Percentiles rank a stretch among this genome's conserved stretches.
These are phyloP conservation scores for Coemansia sp. DNA, from an alignment of 192 early-diverging fungal genomes.

Conservation along the genomic window DNA sequence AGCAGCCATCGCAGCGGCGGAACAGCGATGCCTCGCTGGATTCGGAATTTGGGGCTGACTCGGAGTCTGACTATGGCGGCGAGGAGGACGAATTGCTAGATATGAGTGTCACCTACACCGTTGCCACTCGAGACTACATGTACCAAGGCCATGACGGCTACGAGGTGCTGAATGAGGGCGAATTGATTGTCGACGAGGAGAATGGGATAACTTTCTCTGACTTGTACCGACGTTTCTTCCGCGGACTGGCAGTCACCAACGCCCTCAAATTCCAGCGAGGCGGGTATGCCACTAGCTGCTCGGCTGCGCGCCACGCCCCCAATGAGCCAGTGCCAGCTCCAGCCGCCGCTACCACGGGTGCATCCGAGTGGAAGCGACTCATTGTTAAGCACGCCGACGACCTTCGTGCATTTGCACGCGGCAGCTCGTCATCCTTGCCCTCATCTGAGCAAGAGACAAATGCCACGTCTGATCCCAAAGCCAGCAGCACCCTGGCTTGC, in stretches of 20 bases:
- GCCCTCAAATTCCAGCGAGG: constrained; percentile 51
- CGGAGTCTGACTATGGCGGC: constrained; percentile 33
- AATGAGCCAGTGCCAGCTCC: background rate
- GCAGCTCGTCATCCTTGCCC: background rate
- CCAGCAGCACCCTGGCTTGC: constrained; percentile 13
- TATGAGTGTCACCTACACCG: constrained; percentile 51
- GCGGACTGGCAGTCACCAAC: constrained; percentile 64
- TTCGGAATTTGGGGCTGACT: constrained; percentile 27
- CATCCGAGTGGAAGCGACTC: constrained; percentile 30
- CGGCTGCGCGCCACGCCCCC: constrained; percentile 13
- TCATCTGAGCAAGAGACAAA: background rate
- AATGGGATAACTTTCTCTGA: constrained; percentile 62
- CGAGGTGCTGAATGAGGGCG: constrained; percentile 44
- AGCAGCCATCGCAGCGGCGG: background rate
- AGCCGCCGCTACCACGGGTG: background rate
- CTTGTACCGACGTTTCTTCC: constrained; percentile 61
- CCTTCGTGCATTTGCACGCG: constrained; percentile 21
- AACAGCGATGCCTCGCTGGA: constrained; percentile 13
- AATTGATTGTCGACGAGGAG: constrained; percentile 64
- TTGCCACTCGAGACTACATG: constrained; percentile 67
- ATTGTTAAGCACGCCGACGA: constrained; percentile 45
- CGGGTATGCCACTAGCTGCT: constrained; percentile 30
- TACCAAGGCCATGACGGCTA: constrained; percentile 68
- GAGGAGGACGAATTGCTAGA: constrained; percentile 57
- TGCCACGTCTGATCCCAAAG: background rate